phyloP scores from a whole-genome alignment of 2,329 filamentous ascomycete genomes.

The Pezicula neosporulosa region DNA sequence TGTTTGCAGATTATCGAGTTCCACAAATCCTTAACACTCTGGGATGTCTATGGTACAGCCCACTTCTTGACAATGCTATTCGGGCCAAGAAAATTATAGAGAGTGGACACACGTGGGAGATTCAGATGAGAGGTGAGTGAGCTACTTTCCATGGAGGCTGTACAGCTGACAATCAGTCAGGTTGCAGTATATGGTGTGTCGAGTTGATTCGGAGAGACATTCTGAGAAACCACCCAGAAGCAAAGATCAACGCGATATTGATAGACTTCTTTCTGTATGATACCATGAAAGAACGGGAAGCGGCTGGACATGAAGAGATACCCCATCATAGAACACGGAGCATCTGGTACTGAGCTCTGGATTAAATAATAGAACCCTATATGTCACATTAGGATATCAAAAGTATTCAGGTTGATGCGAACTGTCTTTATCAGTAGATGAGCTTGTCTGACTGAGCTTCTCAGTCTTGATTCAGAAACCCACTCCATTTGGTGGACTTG shows the following conservation, averaged over 20 bases:
- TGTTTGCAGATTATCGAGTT: conserved; percentile 97
- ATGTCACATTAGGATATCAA: too few species aligned
- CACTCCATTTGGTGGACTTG: too few species aligned
- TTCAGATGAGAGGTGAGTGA: conserved; percentile 73
- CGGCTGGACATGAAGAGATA: conserved; percentile 53
- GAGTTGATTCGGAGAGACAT: conserved; percentile 87
- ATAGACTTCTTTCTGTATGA: conserved; percentile 99
- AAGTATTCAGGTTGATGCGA: too few species aligned
- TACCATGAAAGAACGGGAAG: conserved; percentile 82
- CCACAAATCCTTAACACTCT: conserved; percentile 88
- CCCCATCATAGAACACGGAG: conserved; percentile 88
- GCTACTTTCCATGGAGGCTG: not conserved
- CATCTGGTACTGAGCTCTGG: conserved; percentile 74
- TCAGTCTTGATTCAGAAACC: not conserved
- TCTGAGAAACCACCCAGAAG: conserved; percentile 64
- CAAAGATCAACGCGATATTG: conserved; percentile 78
- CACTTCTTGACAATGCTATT: conserved; percentile 70
- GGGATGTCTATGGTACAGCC: conserved; percentile 81
- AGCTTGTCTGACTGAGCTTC: not conserved
- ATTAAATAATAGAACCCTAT: too few species aligned
- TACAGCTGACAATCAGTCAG: conserved; percentile 34
- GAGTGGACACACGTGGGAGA: conserved; percentile 73
- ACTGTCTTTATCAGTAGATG: too few species aligned
- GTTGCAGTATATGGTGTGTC: conserved; percentile 94
- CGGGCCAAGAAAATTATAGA: conserved; percentile 60